Percentiles rank a stretch among this genome's conserved stretches.
These are phyloP conservation scores for Mariannaea sp. DNA, from an alignment of 2,329 filamentous ascomycete species.

Conservation along the genomic window DNA sequence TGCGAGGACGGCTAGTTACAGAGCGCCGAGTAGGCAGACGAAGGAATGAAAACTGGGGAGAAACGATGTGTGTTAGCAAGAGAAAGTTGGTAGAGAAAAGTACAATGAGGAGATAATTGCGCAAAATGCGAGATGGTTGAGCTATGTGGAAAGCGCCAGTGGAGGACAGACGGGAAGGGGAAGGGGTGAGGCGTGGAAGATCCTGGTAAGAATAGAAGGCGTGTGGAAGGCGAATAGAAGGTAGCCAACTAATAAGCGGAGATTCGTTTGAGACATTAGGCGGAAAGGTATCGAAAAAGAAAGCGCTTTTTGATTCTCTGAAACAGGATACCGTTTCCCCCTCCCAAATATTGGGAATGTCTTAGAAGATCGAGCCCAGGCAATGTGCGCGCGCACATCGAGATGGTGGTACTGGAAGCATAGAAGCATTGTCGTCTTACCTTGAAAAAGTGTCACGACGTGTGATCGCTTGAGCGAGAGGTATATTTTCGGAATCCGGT, in stretches of 20 bases:
- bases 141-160: conserved; percentile 3
- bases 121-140: background rate
- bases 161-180: background rate
- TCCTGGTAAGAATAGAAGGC: conserved; percentile 21
- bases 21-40: conserved; percentile 23
- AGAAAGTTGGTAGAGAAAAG: background rate
- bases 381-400: conserved; percentile 32
- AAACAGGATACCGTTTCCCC: conserved; percentile 22
- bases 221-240: conserved; percentile 20
- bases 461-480: conserved; percentile 27
- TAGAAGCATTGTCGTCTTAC: conserved; percentile 32
- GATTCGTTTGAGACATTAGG: conserved; percentile 20
- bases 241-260: conserved; percentile 8
- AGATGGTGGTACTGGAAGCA: conserved; percentile 33
- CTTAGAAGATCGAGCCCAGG: conserved; percentile 24
- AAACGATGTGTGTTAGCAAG: conserved; percentile 15
- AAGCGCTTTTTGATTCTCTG: conserved; percentile 15
- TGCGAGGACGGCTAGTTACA: conserved; percentile 28
- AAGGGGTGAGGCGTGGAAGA: conserved; percentile 11
- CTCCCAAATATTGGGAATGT: conserved; percentile 22
- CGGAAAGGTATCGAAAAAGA: conserved; percentile 25
- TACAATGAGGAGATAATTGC: background rate
- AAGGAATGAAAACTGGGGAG: conserved; percentile 28
- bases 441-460: conserved; percentile 30
- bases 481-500: conserved; percentile 32